Evolutionary conservation across 2,329 filamentous ascomycete species (phyloP).

Genomic region (Penicillium sp.): DNA sequence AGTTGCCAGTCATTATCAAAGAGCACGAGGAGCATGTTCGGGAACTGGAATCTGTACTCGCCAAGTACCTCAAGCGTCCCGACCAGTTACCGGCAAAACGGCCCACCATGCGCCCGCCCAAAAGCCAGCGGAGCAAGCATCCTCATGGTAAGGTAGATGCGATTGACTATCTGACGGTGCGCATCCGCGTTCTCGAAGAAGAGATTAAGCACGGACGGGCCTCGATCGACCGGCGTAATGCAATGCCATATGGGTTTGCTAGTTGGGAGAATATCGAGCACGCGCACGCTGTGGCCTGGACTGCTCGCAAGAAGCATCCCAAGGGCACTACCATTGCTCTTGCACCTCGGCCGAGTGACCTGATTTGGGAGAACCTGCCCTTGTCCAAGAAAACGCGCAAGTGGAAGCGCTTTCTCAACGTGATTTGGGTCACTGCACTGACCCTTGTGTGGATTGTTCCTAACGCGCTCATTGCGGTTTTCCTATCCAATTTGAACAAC

Average conservation of each 20-base stretch:
- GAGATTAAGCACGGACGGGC: conserved; percentile 83
- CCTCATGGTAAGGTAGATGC: conserved; percentile 80
- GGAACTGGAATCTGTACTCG: conserved; percentile 78
- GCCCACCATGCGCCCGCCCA: conserved; percentile 77
- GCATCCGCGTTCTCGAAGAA: conserved; percentile 79
- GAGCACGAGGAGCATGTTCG: conserved; percentile 81
- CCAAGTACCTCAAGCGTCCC: conserved; percentile 89
- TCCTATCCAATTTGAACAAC: conserved; percentile 83
- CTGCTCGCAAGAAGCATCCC: conserved; percentile 77
- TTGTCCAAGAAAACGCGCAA: conserved; percentile 69
- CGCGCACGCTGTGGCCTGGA: conserved; percentile 84
- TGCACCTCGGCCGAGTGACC: conserved; percentile 83
- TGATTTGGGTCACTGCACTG: conserved; percentile 78
- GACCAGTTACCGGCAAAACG: conserved; percentile 74
- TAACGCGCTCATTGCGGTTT: conserved; percentile 93
- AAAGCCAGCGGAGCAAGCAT: conserved; percentile 72
- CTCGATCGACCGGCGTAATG: conserved; percentile 82
- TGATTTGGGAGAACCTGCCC: conserved; percentile 94
- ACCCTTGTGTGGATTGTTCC: conserved; percentile 87
- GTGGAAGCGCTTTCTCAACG: conserved; percentile 76
- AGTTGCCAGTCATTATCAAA: conserved; percentile 80
- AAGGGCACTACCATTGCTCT: conserved; percentile 75
- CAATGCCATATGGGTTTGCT: conserved; percentile 90
- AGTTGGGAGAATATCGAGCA: conserved; percentile 88
- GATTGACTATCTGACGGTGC: conserved; percentile 86